Base-by-base conservation (phyloP, 176 grass and related monocot genomes). In the Eleusine indica region DNA sequence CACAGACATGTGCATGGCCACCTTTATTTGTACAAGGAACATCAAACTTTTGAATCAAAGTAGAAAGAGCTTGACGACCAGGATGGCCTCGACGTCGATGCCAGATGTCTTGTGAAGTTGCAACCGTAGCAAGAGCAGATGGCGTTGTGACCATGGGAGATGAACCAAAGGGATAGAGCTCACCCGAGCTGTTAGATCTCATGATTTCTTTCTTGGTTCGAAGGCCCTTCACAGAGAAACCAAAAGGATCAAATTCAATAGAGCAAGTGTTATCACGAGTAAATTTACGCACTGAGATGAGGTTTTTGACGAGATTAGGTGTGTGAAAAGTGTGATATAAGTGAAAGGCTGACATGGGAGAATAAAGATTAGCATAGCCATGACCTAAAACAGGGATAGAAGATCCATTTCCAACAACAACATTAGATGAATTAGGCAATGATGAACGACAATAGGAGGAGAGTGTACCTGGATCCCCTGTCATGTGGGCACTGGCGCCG, bases 131-230 rank as follows among this genome's bases (percentile, higher is more conserved):
- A 19, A 58, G 8, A 1, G 58, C 8, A 13, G 9, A 14, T 3
- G 11, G 47, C 6, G 8, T 7, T 0, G 9, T 9, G n/a, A 7
- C 4, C 1, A 7, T 28, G 21, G 12, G 0, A 0, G 15, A 16
- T 6, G 3, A 1, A 57, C 2, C 1, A 4, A 62, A 28, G 1
- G n/a, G 58, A 8, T 62, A 62, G 1, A 62, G n/a, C 5, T n/a
- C 58, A 0, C 58, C 21, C 0, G n/a, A 28, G 3, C n/a, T 62
- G 11, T 62, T 62, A 7, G 21, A 62, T n/a, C 58, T 10, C 21
- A 62, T 1, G 9, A 62, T 22, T 10, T 62, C 21, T 0, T 0
- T 25, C n/a, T 3, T 62, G 54, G 2, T 25, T 8, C 0, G 19
- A 3, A 62, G n/a, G 28, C 28, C 58, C 58, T 62, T 62, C n/a